Evolutionary conservation across 495 filamentous ascomycete species (phyloP).

Genomic region (Penicillium lagena): DNA sequence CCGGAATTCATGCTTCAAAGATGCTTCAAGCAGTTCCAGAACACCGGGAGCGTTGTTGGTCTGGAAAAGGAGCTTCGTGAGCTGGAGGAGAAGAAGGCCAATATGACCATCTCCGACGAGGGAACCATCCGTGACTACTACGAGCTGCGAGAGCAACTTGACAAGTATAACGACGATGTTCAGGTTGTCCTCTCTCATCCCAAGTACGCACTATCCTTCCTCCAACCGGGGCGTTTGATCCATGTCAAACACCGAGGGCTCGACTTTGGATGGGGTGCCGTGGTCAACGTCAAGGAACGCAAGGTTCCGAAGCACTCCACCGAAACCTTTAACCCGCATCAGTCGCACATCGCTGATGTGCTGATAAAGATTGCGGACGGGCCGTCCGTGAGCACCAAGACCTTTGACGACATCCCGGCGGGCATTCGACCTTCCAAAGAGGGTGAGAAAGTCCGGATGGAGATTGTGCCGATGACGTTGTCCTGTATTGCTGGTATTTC

Average conservation of each 20-base stretch:
- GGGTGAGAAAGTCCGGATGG: slow-evolving; percentile 67
- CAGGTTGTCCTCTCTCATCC: slow-evolving; percentile 84
- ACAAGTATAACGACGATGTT: slow-evolving; percentile 78
- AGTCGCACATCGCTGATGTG: slow-evolving; percentile 76
- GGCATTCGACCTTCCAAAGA: slow-evolving; percentile 56
- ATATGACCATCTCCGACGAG: slow-evolving; percentile 77
- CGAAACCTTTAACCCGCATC: slow-evolving; percentile 61
- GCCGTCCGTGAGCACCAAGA: slow-evolving; percentile 49
- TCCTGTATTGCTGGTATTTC: slow-evolving; percentile 73
- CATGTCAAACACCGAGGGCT: slow-evolving; percentile 68
- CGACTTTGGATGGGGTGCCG: slow-evolving; percentile 91
- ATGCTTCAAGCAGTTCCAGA: slow-evolving; percentile 98
- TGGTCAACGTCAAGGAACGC: slow-evolving; percentile 64
- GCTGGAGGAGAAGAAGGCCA: slow-evolving; percentile 63
- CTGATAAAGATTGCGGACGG: slow-evolving; percentile 63
- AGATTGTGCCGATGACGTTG: slow-evolving; percentile 81
- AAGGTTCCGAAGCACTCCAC: slow-evolving; percentile 51
- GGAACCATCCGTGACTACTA: slow-evolving; percentile 87
- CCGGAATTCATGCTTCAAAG: slow-evolving; percentile 95
- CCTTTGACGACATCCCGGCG: slow-evolving; percentile 53
- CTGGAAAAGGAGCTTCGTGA: slow-evolving; percentile 74
- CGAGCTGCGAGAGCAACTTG: slow-evolving; percentile 72
- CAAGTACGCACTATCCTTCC: slow-evolving; percentile 69
- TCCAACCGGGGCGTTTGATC: slow-evolving; percentile 79
- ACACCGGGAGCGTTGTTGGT: slow-evolving; percentile 72